Evolutionary conservation across 2,329 filamentous ascomycete species (phyloP), one percentile per base, ranked within the genome.

Genomic region (Penicillium sp.): DNA sequence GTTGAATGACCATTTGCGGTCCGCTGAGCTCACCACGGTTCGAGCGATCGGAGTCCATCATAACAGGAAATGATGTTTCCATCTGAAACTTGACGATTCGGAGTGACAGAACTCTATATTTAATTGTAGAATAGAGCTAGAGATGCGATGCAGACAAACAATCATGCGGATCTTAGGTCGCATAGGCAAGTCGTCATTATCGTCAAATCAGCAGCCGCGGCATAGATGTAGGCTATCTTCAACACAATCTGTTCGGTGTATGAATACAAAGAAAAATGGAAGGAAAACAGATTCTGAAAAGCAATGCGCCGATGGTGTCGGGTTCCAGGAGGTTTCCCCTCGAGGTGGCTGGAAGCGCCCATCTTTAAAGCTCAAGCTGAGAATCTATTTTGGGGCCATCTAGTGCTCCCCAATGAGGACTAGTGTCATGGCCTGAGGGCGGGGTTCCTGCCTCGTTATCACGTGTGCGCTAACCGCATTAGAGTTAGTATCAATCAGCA

Each of bases 1-100:
- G 74, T 57, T 75, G 74, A 56, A 75, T 65, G 33, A 75, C 69
- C 58, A 73, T 67, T 33, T 68, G 69, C 42, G 64, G 60, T 19
- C 58, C 60, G 51, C 61, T 61, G 45, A 70, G 57, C 27, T 71
- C 71, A 35, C 58, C 61, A 17, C 66, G 63, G 25, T 66, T 70
- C 31, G 65, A 47, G 12, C 67, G 68, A 44, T 70, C 60, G 19
- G 65, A 58, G 9, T 64, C 63, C 64, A 67, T 71, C 49, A 67
- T 68, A 49, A 68, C 62, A 35, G 71, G 61, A 56, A 73, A 74
- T 3, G 72, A 63, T 38, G 57, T 53, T 61, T 75, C 70, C 73
- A 75, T 76, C 54, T 57, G 33, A 59, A 25, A 41, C 4, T 36
- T 41, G 27, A 3, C 17, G 19, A 43, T 29, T 38, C 10, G 4